phyloP scores from a whole-genome alignment of 345 rosid genomes.

The Nephelium lappaceum region DNA sequence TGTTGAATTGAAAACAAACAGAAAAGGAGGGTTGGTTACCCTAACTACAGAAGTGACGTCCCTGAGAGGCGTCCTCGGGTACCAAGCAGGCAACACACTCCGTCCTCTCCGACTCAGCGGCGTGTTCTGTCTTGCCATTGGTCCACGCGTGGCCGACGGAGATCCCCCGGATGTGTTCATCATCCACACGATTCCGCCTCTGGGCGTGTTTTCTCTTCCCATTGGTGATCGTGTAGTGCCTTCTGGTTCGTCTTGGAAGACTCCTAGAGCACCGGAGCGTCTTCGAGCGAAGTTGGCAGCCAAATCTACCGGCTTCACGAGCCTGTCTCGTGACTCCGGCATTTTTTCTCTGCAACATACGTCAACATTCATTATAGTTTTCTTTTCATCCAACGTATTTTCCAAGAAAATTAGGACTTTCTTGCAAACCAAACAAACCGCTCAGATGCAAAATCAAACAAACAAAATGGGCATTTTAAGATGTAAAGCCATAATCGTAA shows the following conservation, averaged over 20 bases:
- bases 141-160: conserved; percentile 6
- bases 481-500: too few species aligned
- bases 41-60: conserved; percentile 62
- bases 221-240: neutral
- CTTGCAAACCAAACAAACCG: neutral
- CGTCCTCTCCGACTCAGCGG: conserved; percentile 36
- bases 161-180: conserved; percentile 22
- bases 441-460: neutral
- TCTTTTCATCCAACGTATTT: neutral
- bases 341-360: conserved; percentile 19
- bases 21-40: conserved; percentile 40
- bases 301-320: conserved; percentile 55
- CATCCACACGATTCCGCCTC: conserved; percentile 37
- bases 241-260: conserved; percentile 40
- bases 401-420: neutral
- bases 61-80: conserved; percentile 80
- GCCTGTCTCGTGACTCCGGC: conserved; percentile 77
- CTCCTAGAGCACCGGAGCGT: conserved; percentile 35
- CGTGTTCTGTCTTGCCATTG: conserved; percentile 46
- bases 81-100: conserved; percentile 72
- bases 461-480: neutral
- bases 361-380: too few species aligned
- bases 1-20: too few species aligned
- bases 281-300: conserved; percentile 42
- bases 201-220: conserved; percentile 26